Evolutionary conservation across 1,139 yeast genomes (phyloP), one percentile per base, ranked within the genome.

Genomic region (Lodderomyces theae): DNA sequence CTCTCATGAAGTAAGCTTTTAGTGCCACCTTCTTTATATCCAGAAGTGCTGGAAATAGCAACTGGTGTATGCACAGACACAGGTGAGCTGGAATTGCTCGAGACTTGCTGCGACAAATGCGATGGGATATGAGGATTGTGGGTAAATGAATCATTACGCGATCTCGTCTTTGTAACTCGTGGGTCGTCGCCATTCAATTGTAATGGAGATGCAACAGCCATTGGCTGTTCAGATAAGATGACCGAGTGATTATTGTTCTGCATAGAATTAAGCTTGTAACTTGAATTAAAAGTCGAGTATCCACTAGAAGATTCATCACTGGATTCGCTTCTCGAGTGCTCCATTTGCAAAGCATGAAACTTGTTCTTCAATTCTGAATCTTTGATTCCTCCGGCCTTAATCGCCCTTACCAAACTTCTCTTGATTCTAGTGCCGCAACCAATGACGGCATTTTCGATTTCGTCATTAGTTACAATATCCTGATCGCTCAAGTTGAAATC

Each of bases 371-470:
- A 51, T 36, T 63, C 69, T 11, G 50, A 41, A 39, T 64, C 69
- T 40, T 54, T 60, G 5, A 41, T 36, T 8, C 60, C 61, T 4
- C 64, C 63, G 3, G 65, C 61, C 12, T 52, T 56, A 22, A 66
- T 58, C 0, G 88, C 87, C 42, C 73, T 73, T 2, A 82, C 69
- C 17, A 86, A 63, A 28, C 85, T 78, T 45, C 77, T 75, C 47
- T 72, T 78, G 34, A 88, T 73, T 45, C 82, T 71, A 35, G 79
- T 74, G 5, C 92, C 92, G 40, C 86, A 72, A 9, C 96, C 96
- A 31, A 82, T 76, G 2, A 88, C 88, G 0, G 96, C 96, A 48
- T 78, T 77, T 48, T 81, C 75, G 12, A 86, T 75, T 49, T 87
- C 95, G 47, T 80, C 82, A 37, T 72, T 74, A 8, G 84, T 72